Base-by-base conservation (phyloP, 768 basidiomycete genomes). In the Dendrothele bispora region DNA sequence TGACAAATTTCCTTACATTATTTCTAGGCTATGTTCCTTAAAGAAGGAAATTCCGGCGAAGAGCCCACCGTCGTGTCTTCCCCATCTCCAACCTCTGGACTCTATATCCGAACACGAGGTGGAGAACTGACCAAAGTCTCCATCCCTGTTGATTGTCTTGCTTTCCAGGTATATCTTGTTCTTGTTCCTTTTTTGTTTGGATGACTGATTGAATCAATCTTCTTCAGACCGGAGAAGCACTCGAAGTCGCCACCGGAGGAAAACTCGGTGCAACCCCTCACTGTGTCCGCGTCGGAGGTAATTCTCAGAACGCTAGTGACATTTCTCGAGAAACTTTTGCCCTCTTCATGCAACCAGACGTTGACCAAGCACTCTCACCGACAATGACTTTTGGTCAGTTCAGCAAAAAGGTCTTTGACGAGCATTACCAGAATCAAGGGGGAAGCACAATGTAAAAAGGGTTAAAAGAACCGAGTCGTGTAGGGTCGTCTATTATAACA, bases 251-350 rank as follows among this genome's bases (percentile, higher is more conserved):
- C 20, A 98, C 95, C 2, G 82, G 76, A 8, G 82, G 84, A 12
- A 80, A 75, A 46, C 74, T 99, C 14, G 80, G 85, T 35, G 97
- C 97, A 0, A 99, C 97, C 0, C 95, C 95, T 11, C 95, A 98
- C 56, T 97, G 91, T 55, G 95, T 98, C 35, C 81, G 85, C 51
- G 84, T 91, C 5, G n/a, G n/a, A n/a, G 91, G 85, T 5, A 64
- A 64, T 3, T 70, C 69, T 29, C 50, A 64, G 43, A 68, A 71
- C 14, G 63, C 69, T 11, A 76, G 75, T 7, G 69, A 66, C 21
- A 76, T 93, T 39, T 79, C 77, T 22, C 75, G 95, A 43, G 94
- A 98, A 65, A 98, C 97, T 0, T 91, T 92, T 58, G 90, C 88
- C 8, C 64, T 94, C 11, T 89, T 90, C 70, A 85, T 91, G 88